Evolutionary conservation across 225 moss, liverwort and hornwort genomes (phyloP), one percentile per base, ranked within the genome.

Genomic region (Thuidium tamariscinum): DNA sequence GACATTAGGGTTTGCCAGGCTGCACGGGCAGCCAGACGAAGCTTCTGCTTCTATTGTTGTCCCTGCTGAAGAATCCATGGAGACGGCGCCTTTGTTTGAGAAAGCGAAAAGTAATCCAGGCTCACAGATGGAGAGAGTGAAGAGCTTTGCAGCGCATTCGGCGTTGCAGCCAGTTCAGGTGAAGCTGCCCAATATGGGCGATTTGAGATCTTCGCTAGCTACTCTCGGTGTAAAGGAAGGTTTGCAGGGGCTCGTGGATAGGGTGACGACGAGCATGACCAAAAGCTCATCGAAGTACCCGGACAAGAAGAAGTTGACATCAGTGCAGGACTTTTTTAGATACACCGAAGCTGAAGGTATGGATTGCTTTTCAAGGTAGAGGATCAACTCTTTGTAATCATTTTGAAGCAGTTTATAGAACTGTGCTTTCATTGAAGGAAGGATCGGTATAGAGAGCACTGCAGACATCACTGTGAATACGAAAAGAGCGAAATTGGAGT

Each of bases 301-400:
- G 19, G 94, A 94, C 75, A 94, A 94, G 89, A 93, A 94, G 88
- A 93, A 94, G 83, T 73, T 94, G 65, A 93, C 94, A 11, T 94
- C 93, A 2, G 94, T 94, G 46, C 93, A 94, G 70, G 94, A 94
- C 82, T 94, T 94, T 69, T 94, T 93, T 69, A 88, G 91, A 88
- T 94, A 94, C 87, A 91, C 92, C 49, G 91, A 93, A 91, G 92
- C 92, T 6, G 94, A 94, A 92, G 94, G 94, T 92, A 84, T 80
- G 86, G 44, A 74, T 71, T 62, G 15, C 26, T 74, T 36, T 36
- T 70, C 18, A 39, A 77, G 46, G 46, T 34, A 80, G 62, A 22
- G 62, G 46, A 62, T 63, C 23, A 32, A 22, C 9, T 22, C 21
- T 61, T 62, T 80, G 23, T 46, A 32, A 67, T 36, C 37, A 26